Percentiles rank a stretch among this genome's conserved stretches.
These are phyloP conservation scores for Trypanosoma caninum DNA, from an alignment of 208 protist species.

Conservation along the genomic window DNA sequence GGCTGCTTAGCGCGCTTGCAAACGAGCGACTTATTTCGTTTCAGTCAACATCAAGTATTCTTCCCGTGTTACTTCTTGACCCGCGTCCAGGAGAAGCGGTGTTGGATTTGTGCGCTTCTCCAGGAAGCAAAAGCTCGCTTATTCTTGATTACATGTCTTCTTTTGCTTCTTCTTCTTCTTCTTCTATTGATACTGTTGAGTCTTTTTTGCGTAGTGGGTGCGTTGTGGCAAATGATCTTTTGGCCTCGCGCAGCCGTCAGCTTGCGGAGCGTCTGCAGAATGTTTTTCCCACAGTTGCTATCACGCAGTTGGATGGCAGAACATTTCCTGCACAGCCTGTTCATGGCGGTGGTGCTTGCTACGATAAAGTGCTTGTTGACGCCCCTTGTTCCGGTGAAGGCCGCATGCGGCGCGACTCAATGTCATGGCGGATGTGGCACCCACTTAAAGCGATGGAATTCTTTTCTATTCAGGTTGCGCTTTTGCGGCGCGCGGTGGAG, in stretches of 20 bases:
- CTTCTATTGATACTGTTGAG: neutral
- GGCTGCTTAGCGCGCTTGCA: slow-evolving; percentile 51
- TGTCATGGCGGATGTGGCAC: slow-evolving; percentile 85
- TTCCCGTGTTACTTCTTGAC: slow-evolving; percentile 65
- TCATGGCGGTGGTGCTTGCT: slow-evolving; percentile 24
- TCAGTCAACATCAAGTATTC: slow-evolving; percentile 74
- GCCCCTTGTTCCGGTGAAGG: slow-evolving; percentile 95
- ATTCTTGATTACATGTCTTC: slow-evolving; percentile 52
- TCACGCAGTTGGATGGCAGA: slow-evolving; percentile 36
- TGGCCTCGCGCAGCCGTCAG: slow-evolving; percentile 25
- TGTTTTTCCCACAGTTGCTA: slow-evolving; percentile 28
- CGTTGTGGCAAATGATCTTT: slow-evolving; percentile 68
- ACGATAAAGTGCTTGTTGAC: slow-evolving; percentile 90
- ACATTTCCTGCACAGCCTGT: slow-evolving; percentile 3
- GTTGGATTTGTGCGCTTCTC: slow-evolving; percentile 84
- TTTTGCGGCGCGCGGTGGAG: slow-evolving; percentile 66
- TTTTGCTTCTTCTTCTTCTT: neutral
- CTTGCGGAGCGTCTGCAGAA: slow-evolving; percentile 48
- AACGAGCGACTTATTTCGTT: slow-evolving; percentile 60
- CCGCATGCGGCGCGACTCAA: slow-evolving; percentile 71
- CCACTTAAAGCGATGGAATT: slow-evolving; percentile 54
- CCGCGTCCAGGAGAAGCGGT: slow-evolving; percentile 59
- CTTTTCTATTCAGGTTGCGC: slow-evolving; percentile 59
- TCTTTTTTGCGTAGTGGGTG: slow-evolving; percentile 19
- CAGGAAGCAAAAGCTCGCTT: slow-evolving; percentile 74